A percentile compares a stretch with the other conserved stretches of the same genome.
Evolutionary conservation across 345 rosid genomes (phyloP).

Genomic region (Noccaea caerulescens): DNA sequence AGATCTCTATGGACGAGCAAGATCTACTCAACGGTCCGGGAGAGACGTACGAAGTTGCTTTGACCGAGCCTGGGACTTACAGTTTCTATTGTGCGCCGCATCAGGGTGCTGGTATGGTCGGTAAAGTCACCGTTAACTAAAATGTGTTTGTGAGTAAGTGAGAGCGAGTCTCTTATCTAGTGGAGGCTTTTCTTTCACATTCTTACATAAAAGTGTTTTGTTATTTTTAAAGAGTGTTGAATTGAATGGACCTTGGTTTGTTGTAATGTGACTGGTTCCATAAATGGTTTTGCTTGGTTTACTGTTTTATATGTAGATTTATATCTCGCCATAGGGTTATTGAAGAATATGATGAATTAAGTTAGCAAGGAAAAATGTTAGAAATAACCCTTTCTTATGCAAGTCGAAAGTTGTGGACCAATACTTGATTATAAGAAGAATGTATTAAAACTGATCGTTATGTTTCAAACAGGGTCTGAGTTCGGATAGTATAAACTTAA

Average conservation of each 20-base stretch:
- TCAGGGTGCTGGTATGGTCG: conserved; percentile 98
- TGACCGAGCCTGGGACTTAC: conserved; percentile 81
- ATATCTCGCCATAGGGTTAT: not conserved
- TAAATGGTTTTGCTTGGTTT: not conserved
- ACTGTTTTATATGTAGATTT: not conserved
- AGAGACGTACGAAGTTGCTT: conserved; percentile 68
- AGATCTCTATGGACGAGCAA: conserved; percentile 88
- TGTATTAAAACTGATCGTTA: too few species aligned
- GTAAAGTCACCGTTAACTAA: conserved; percentile 85
- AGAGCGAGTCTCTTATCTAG: conserved; percentile 14
- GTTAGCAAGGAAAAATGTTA: not conserved
- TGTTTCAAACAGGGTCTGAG: not conserved
- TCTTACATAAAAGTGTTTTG: conserved; percentile 27
- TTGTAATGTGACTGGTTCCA: conserved; percentile 33
- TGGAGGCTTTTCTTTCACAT: conserved; percentile 27
- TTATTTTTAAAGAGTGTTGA: conserved; percentile 34
- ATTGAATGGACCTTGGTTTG: conserved; percentile 21
- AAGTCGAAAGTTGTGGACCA: not conserved
- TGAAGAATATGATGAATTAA: not conserved
- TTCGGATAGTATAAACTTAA: not conserved
- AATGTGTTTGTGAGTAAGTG: conserved; percentile 23
- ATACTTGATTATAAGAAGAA: too few species aligned
- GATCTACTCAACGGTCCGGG: conserved; percentile 74
- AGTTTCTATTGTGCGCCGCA: conserved; percentile 90
- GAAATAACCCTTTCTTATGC: not conserved